Evolutionary conservation across 2,329 filamentous ascomycete species (phyloP), one percentile per base, ranked within the genome.

Genomic region (Colletotrichum orchidophilum): DNA sequence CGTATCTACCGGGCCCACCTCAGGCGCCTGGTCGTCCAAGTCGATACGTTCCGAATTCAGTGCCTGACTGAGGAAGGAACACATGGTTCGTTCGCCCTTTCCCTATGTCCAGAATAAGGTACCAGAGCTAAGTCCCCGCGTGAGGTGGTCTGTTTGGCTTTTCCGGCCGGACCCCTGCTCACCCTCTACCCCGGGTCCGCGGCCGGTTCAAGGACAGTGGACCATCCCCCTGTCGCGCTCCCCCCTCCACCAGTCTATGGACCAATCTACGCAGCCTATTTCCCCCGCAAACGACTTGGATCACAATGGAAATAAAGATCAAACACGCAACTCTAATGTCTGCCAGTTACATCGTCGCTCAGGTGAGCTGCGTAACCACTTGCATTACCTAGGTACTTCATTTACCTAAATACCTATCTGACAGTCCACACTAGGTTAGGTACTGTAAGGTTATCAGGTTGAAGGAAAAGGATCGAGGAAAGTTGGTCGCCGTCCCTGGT

Each of bases 211-310:
- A 15, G 18, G 27, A 24, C 62, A 55, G 6, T 46, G 31, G 55
- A 12, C 18, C 21, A 27, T 13, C n/a, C 18, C 18, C 65, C 31
- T 18, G 52, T 31, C 58, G 26, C n/a, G n/a, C n/a, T 13, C 13
- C 33, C 49, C 15, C 55, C 26, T 18, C 13, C 33, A 53, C 29
- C 11, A 26, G 6, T 49, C 18, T 11, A 42, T 55, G 39, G 63
- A 29, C 67, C 67, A 66, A 70, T 66, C 62, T 18, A 49, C 21
- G 11, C 63, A 31, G 50, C 27, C 29, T 35, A n/a, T 42, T 49
- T 62, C 24, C 57, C 63, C 63, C 63, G 58, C 68, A 63, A 39
- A 21, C 27, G 54, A 60, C 39, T n/a, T 13, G 29, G 24, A 61
- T 46, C 39, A 46, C 39, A 46, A 52, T 59, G 66, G 27, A 33